Conservation (phyloP, 2,329 filamentous ascomycete genomes). For the Botrytis fabae region DNA sequence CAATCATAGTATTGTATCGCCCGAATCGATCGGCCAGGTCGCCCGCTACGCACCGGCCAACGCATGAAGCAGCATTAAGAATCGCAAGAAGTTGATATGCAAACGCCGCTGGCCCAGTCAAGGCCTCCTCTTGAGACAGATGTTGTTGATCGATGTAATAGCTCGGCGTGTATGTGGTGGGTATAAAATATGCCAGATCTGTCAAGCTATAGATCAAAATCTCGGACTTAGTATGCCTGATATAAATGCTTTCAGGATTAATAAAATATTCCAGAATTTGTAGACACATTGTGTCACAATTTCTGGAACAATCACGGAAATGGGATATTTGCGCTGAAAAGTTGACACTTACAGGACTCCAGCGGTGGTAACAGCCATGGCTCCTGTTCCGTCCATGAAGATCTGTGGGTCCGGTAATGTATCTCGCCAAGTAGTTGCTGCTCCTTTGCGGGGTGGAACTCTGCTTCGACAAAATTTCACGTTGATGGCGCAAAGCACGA, state of each 20-base stretch:
- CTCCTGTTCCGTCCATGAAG: constrained; percentile 62
- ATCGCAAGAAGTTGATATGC: constrained; percentile 81
- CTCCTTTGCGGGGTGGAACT: constrained; percentile 46
- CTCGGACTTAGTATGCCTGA: neutral
- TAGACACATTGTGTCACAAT: neutral
- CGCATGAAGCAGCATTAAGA: constrained; percentile 75
- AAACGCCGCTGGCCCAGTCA: constrained; percentile 46
- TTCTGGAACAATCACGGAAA: neutral
- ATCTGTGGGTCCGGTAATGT: constrained; percentile 53
- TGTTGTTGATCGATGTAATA: neutral
- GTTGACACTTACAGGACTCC: constrained; percentile 55
- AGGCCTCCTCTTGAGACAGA: neutral
- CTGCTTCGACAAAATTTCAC: constrained; percentile 49
- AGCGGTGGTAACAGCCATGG: constrained; percentile 60
- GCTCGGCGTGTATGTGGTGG: constrained; percentile 71
- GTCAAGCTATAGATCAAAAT: constrained; percentile 47
- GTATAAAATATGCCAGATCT: constrained; percentile 76
- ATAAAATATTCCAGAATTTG: neutral
- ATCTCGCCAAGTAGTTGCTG: constrained; percentile 45
- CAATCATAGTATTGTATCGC: constrained; percentile 79
- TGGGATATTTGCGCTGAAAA: neutral
- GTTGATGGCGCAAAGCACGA: constrained; percentile 31
- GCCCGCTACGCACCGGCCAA: constrained; percentile 80
- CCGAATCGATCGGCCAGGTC: constrained; percentile 79
- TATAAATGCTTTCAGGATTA: neutral